Conservation (phyloP, 306 rosid genomes). For the Acmispon strigosus region DNA sequence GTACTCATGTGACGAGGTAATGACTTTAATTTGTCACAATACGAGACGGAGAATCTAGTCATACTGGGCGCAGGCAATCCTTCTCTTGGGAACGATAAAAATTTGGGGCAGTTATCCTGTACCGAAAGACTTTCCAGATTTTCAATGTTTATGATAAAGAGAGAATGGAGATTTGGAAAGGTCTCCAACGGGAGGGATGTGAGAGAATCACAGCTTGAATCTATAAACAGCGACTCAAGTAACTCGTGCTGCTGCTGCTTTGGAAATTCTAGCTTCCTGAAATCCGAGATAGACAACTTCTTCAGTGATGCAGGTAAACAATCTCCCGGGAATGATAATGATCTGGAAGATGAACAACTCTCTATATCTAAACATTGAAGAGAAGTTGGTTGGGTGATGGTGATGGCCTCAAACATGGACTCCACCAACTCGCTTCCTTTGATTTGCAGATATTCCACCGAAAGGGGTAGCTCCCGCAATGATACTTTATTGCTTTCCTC, state of each 20-base stretch:
- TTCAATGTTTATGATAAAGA: background rate
- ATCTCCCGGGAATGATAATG: background rate
- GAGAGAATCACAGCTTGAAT: background rate
- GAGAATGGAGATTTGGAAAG: background rate
- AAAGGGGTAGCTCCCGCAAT: background rate
- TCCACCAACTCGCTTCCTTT: background rate
- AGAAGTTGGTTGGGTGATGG: background rate
- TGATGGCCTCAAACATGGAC: background rate
- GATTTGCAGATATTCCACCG: background rate
- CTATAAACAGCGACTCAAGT: background rate
- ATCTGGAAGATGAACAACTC: background rate
- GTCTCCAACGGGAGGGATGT: background rate
- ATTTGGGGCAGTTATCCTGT: background rate
- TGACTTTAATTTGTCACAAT: background rate
- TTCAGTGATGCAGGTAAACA: background rate
- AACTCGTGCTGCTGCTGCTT: background rate
- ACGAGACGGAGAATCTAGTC: fast-evolving
- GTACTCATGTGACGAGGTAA: background rate
- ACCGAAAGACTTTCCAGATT: background rate
- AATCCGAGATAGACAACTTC: background rate
- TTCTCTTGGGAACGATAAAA: background rate
- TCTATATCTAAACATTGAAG: background rate
- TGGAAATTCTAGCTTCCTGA: background rate
- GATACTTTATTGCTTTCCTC: background rate
- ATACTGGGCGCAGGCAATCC: background rate